Evolutionary conservation across 345 rosid species (phyloP).

Genomic region (Eucalyptus curtisii): DNA sequence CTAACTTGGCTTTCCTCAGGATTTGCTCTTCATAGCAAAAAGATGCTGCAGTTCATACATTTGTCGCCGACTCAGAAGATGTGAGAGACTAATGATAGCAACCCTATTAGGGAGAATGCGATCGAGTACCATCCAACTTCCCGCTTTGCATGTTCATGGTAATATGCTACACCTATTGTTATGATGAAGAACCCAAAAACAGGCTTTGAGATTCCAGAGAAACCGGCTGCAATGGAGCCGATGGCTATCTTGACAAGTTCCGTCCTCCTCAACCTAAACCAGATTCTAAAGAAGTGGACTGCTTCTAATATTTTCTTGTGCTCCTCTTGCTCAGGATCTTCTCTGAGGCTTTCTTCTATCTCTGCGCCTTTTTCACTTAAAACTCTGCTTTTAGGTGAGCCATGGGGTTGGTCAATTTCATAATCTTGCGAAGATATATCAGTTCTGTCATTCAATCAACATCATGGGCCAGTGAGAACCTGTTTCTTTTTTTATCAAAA

Average conservation of each 20-base stretch:
- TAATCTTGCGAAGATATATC: background rate
- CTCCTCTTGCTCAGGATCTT: conserved; percentile 1
- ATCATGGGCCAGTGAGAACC: background rate
- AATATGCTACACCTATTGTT: too few species aligned
- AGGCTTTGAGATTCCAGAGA: conserved; percentile 61
- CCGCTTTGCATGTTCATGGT: too few species aligned
- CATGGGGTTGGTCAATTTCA: background rate
- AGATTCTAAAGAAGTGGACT: conserved; percentile 35
- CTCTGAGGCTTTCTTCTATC: background rate
- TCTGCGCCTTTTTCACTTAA: background rate
- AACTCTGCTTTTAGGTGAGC: background rate
- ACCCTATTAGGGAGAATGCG: too few species aligned
- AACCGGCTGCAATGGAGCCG: conserved; percentile 47
- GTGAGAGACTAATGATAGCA: conserved; percentile 38
- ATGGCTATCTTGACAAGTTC: conserved; percentile 23
- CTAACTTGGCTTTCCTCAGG: conserved; percentile 22
- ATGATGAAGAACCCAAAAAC: too few species aligned
- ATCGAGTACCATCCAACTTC: too few species aligned
- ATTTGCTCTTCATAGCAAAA: conserved; percentile 55
- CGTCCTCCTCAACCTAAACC: conserved; percentile 28
- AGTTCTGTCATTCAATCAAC: conserved; percentile 4
- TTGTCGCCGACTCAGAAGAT: conserved; percentile 43
- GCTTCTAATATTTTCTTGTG: background rate
- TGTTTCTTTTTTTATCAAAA: background rate
- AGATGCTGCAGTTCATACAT: conserved; percentile 48